Evolutionary conservation across 805 yeast genomes (phyloP), one percentile per base, ranked within the genome.

Genomic region (Candida ovalis): DNA sequence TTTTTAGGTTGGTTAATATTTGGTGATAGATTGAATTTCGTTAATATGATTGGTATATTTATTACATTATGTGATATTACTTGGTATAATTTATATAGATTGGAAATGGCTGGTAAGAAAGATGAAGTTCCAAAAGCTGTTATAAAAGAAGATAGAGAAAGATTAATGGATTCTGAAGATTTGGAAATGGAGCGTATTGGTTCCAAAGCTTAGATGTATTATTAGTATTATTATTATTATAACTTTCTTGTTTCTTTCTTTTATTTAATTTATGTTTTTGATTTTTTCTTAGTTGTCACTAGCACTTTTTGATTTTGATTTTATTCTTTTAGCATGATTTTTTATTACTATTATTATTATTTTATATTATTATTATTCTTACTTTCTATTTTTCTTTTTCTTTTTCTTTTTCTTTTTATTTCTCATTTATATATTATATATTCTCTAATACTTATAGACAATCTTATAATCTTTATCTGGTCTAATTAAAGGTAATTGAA

Each of bases 61-160:
- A 67, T 89, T 10, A 87, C 96, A 0, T 68, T 90, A 41, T 60
- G 74, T 7, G 95, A 91, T 57, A 88, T 91, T 28, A 69, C 77
- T 6, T 84, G 89, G 78, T 90, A 91, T 67, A 90, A 90, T 64
- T 77, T 75, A 56, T 81, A 76, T 62, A 70, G 92, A 56, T 71
- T 57, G 44, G 60, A 61, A 33, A 46, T 51, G 46, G 46, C 56
- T 9, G 27, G 43, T 15, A 40, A 38, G 18, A 50, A 50, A 17
- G 49, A 54, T 6, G 44, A 44, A 30, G 28, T 17, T 15, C 42
- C 42, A 18, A 22, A 19, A 19, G 27, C 44, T 47, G 21, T 35
- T 44, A 19, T 25, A 12, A 48, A 39, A n/a, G 51, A 51, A 27
- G 61, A 57, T 40, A 30, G 56, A 7, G 61, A 57, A 41, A 54